These are phyloP conservation scores for Neohortaea acidophila DNA, from an alignment of 495 filamentous ascomycete genomes.

Conservation along the genomic window DNA sequence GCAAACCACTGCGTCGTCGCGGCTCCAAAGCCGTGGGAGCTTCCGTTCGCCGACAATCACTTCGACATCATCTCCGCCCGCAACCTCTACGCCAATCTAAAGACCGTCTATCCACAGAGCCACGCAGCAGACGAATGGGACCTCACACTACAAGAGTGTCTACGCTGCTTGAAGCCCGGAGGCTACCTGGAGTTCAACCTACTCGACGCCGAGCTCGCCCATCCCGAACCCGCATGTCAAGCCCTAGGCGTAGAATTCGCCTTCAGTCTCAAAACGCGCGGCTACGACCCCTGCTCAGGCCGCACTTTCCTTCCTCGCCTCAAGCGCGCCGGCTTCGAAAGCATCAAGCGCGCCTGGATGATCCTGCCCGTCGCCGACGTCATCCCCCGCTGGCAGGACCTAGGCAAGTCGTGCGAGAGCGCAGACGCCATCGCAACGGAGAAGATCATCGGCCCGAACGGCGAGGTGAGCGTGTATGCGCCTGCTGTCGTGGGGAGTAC, in stretches of 20 bases:
- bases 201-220: constrained; percentile 76
- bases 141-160: constrained; percentile 66
- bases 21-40: constrained; percentile 55
- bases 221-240: constrained; percentile 53
- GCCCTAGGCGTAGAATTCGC: constrained; percentile 80
- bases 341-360: constrained; percentile 76
- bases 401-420: constrained; percentile 7
- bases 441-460: constrained; percentile 16
- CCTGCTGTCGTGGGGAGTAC: constrained; percentile 14
- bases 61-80: constrained; percentile 89
- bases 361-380: constrained; percentile 72
- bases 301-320: constrained; percentile 62
- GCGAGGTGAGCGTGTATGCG: constrained; percentile 13
- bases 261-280: constrained; percentile 69
- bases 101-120: constrained; percentile 9
- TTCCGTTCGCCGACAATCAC: constrained; percentile 76
- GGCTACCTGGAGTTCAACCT: constrained; percentile 83
- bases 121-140: constrained; percentile 64
- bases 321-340: constrained; percentile 54
- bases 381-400: constrained; percentile 37
- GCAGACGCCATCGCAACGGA: constrained; percentile 5
- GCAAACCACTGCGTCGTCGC: constrained; percentile 70
- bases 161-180: constrained; percentile 80
- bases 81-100: constrained; percentile 63
- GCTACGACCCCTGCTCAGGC: constrained; percentile 75